phyloP scores from a whole-genome alignment of 345 rosid species.

The Carallia pectinifolia region DNA sequence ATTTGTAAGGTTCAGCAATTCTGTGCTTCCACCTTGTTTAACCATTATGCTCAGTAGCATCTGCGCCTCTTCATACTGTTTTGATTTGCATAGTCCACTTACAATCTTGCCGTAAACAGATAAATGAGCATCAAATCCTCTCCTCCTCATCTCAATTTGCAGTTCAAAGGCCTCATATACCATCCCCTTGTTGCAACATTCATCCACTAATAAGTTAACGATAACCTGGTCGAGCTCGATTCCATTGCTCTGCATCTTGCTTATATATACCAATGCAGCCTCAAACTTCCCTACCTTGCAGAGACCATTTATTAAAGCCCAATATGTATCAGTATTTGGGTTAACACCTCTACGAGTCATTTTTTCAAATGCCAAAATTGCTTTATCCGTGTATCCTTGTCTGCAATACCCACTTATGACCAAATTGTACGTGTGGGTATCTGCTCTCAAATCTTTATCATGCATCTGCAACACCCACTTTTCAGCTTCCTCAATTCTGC shows the following conservation, averaged over 20 bases:
- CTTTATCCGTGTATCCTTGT: conserved; percentile 34
- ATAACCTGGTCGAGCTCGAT: conserved; percentile 39
- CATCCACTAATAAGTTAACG: conserved; percentile 33
- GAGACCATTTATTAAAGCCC: conserved; percentile 39
- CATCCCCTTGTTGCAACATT: conserved; percentile 40
- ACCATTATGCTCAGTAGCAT: conserved; percentile 31
- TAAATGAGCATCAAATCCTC: conserved; percentile 32
- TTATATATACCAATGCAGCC: conserved; percentile 28
- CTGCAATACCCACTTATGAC: conserved; percentile 34
- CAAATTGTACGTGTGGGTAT: conserved; percentile 44
- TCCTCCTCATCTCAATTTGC: conserved; percentile 38
- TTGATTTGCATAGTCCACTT: conserved; percentile 23
- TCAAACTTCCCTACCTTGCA: conserved; percentile 39
- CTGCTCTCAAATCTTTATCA: conserved; percentile 37
- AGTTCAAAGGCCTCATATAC: conserved; percentile 32
- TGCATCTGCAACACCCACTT: conserved; percentile 45
- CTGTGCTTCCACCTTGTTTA: conserved; percentile 21
- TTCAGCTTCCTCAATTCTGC: conserved; percentile 47
- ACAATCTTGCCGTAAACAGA: conserved; percentile 18
- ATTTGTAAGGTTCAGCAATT: background rate
- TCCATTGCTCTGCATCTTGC: conserved; percentile 39
- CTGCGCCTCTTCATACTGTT: conserved; percentile 28
- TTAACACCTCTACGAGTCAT: conserved; percentile 40
- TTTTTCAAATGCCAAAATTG: conserved; percentile 28
- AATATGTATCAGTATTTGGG: conserved; percentile 43